Evolutionary conservation across 2,329 filamentous ascomycete species (phyloP).

Genomic region (Aspergillus fischeri): DNA sequence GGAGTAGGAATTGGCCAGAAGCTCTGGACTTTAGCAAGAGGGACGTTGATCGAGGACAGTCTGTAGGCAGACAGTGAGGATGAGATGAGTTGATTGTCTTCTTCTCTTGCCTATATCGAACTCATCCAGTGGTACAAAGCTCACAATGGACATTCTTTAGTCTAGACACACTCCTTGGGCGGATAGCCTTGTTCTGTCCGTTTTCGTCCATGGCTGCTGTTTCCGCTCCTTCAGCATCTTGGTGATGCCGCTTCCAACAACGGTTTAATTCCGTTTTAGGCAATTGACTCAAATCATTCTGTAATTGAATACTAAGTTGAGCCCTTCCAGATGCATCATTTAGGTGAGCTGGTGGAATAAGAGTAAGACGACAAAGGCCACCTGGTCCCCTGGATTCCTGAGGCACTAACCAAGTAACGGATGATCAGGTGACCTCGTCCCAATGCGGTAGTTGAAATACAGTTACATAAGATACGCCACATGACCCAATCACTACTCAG

Average conservation of each 20-base stretch:
- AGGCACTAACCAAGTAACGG: too few relatives aligned
- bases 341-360: background rate
- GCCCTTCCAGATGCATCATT: background rate
- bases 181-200: background rate
- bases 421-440: too few relatives aligned
- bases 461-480: accelerated
- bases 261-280: background rate
- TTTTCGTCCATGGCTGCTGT: background rate
- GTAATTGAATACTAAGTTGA: background rate
- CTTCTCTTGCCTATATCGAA: background rate
- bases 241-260: background rate
- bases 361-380: too few relatives aligned
- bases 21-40: background rate
- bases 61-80: background rate
- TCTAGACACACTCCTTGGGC: background rate
- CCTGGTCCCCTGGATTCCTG: too few relatives aligned
- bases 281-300: background rate
- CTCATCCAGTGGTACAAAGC: background rate
- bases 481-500: too few relatives aligned
- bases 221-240: too few relatives aligned
- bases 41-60: background rate
- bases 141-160: background rate
- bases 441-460: too few relatives aligned
- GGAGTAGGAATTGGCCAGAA: background rate
- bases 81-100: background rate